Conservation (phyloP, 345 rosid genomes). For the Triadica sebifera region DNA sequence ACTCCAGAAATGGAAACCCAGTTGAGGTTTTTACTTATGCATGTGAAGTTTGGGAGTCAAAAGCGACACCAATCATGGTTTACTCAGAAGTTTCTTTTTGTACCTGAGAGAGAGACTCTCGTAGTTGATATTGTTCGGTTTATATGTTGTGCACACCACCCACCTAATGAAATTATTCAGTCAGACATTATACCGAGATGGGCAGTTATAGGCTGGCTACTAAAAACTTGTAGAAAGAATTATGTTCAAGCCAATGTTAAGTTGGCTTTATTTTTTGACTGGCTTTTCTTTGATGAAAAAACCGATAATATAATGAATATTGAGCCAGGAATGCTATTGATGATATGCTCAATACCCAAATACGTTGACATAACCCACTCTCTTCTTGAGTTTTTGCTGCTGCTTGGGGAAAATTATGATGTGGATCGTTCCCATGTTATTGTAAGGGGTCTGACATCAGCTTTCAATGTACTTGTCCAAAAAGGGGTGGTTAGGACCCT, state of each 20-base stretch:
- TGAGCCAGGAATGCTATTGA: slow-evolving; percentile 81
- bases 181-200: slow-evolving; percentile 76
- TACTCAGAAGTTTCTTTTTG: slow-evolving; percentile 51
- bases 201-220: slow-evolving; percentile 81
- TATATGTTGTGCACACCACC: slow-evolving; percentile 72
- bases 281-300: slow-evolving; percentile 79
- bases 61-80: slow-evolving; percentile 78
- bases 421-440: slow-evolving; percentile 40
- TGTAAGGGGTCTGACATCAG: slow-evolving; percentile 49
- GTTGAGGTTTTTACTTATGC: slow-evolving; percentile 63
- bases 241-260: slow-evolving; percentile 51
- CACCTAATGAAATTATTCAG: slow-evolving; percentile 53
- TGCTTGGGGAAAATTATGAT: slow-evolving; percentile 66
- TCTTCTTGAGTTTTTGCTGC: slow-evolving; percentile 74
- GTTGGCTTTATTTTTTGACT: slow-evolving; percentile 76
- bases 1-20: slow-evolving; percentile 71
- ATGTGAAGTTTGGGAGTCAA: slow-evolving; percentile 73
- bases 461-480: slow-evolving; percentile 49
- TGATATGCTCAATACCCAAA: slow-evolving; percentile 68
- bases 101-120: slow-evolving; percentile 57
- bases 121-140: slow-evolving; percentile 69
- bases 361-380: slow-evolving; percentile 57
- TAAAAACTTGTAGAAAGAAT: slow-evolving; percentile 50
- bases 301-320: slow-evolving; percentile 72
- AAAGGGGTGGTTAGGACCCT: slow-evolving; percentile 59